Evolutionary conservation across 208 protist species (phyloP), one percentile per base, ranked within the genome.

Genomic region (Trypanosoma avium): DNA sequence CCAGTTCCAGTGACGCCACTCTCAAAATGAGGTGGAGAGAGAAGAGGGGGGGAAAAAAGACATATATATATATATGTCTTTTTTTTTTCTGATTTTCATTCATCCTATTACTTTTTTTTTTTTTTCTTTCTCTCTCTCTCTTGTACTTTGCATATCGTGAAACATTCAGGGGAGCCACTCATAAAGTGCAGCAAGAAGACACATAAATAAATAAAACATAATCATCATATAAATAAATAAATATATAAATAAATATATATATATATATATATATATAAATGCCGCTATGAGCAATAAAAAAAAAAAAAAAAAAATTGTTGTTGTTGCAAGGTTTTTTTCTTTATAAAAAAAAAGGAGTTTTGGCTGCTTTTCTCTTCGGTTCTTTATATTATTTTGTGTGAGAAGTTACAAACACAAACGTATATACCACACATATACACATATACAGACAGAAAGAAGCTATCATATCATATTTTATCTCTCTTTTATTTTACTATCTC

Each of bases 171-270:
- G n/a, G n/a, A n/a, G n/a, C n/a, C n/a, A n/a, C n/a, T n/a, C n/a
- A n/a, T n/a, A n/a, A n/a, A n/a, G n/a, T n/a, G n/a, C 45, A 49
- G n/a, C 36, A 42, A 42, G 10, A 55, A 13, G 10, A n/a, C 49
- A 55, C 9, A 55, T 35, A 27, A 10, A 7, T 33, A 36, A 42
- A 36, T 26, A 27, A 45, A 32, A 55, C 21, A 4, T 35, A 36
- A 61, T 27, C 3, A 45, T 22, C 52, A 65, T 35, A 24, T 26
- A 47, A 10, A 65, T 33, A 70, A 6, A 30, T 53, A 53, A 13
- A 38, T 38, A 38, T 38, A 38, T 65, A 61, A 35, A 46, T 4
- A 30, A 49, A 47, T 50, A 61, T 43, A 59, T 45, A 46, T 32
- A 43, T 22, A 32, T 43, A 58, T 58, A 58, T 42, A 58, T 42